Base-by-base conservation (phyloP, 805 yeast genomes). In the Ogataea thermomethanolica region DNA sequence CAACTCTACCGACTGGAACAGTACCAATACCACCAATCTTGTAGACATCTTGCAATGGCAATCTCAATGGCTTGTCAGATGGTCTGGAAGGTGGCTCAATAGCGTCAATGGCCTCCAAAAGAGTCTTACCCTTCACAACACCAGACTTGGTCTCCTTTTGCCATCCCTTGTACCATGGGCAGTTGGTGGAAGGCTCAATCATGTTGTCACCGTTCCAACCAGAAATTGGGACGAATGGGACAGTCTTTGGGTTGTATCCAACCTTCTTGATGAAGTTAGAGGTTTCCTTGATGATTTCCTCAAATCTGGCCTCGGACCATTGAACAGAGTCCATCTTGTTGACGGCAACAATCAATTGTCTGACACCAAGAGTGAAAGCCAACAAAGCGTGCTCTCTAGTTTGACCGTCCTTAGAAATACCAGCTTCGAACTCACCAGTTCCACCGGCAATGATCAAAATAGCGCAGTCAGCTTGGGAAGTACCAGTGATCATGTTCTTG, bases 401-500 rank as follows among this genome's bases (percentile, higher is more conserved):
- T 76, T 85, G 95, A 69, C 95, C 95, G 63, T 85, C 95, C 79
- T 84, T 78, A 65, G 93, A 84, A 77, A 86, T 86, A 74, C 95
- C 95, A 62, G 95, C 90, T 77, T 85, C 95, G 79, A 85, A 86
- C 71, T 86, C 95, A 84, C 93, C 93, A 65, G 78, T 79, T 72
- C 93, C 91, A 69, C 90, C 86, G 65, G 91, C 95, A 67, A 86
- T 84, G 63, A 87, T 87, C 66, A 86, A 79, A 56, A 86, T 80
- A 62, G 95, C 95, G 70, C 93, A 78, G 71, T 85, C 95, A 66
- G 95, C 93, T 74, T 87, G 95, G 60, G 93, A 81, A 58, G 93
- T 85, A 81, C 95, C 95, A 64, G 95, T 85, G 67, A 85, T 86
- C 95, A 86, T 86, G 78, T 86, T 86, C 82, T 87, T 86, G 78